Evolutionary conservation across 2,329 filamentous ascomycete genomes (phyloP), one percentile per base, ranked within the genome.

Genomic region (Xylogone sp.): DNA sequence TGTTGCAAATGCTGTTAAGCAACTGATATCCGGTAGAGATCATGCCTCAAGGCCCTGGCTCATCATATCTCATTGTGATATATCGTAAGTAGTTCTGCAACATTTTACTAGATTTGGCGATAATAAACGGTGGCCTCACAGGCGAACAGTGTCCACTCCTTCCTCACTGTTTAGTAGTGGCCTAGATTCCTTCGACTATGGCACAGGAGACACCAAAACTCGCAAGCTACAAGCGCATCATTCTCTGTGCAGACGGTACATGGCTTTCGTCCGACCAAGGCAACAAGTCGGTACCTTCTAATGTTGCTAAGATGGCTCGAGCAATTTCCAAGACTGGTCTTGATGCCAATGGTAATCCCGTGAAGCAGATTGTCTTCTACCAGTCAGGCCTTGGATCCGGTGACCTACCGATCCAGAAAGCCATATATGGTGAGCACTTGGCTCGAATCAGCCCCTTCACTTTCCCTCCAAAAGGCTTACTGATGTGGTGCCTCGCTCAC

Each of bases 221-320:
- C 10, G 34, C 34, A 18, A 39, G 6, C n/a, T 39, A 39, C n/a
- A 39, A 39, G n/a, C 27, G 55, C 20, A 48, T 61, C 29, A 45
- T 57, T 27, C 48, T 57, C 18, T 57, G 55, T 29, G 53, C 53
- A 24, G 55, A 57, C 49, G 55, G 55, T 4, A 57, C 55, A 43
- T 57, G 55, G 55, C 51, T 55, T 42, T 52, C 53, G n/a, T 53
- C 50, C 6, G 22, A 50, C 22, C 39, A 49, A 19, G 50, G 50
- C 27, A 50, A 18, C 34, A 52, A 55, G 20, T 44, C 46, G 13
- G 44, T 31, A 27, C 19, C 31, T 18, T 55, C 53, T 8, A 57
- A 57, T 34, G 51, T 57, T 12, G 49, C 51, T 24, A 49, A 53
- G 4, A 20, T 55, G 2, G 46, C 44, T 20, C 44, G 53, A 20